Evolutionary conservation across 2,329 filamentous ascomycete genomes (phyloP).

Genomic region (Colletotrichum cordylinicola): DNA sequence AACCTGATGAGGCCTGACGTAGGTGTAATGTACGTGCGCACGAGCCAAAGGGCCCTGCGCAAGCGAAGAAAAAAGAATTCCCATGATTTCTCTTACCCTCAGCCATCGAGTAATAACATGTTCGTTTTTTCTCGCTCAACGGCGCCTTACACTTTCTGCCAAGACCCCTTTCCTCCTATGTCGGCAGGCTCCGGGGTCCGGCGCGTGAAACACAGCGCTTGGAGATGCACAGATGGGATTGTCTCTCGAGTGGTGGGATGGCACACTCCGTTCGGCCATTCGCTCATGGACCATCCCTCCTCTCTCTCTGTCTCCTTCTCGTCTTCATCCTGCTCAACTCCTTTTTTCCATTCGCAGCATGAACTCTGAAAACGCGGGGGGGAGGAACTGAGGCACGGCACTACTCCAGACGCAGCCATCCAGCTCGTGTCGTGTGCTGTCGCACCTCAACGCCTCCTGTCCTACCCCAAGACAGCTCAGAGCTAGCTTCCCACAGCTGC

Average conservation of each 20-base stretch:
- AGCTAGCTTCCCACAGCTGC: neutral
- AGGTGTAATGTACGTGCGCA: constrained; percentile 1
- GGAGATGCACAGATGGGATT: constrained; percentile 17
- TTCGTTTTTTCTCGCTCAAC: neutral
- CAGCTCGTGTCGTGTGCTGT: neutral
- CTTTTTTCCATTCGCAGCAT: no score
- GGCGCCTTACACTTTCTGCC: neutral
- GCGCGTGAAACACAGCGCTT: constrained; percentile 17
- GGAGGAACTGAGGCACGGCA: neutral
- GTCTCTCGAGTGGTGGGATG: neutral
- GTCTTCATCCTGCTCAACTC: neutral
- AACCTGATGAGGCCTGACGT: constrained; percentile 11
- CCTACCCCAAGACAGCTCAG: neutral
- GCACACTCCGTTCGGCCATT: neutral
- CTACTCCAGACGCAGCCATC: neutral
- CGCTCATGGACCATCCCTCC: neutral
- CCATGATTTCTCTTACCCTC: constrained; percentile 17
- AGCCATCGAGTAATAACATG: constrained; percentile 20
- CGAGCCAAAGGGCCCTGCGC: neutral
- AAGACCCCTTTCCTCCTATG: neutral
- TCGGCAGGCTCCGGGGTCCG: constrained; percentile 18
- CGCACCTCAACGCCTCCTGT: neutral
- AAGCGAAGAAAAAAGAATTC: neutral
- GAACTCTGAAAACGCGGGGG: neutral
- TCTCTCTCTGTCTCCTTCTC: neutral